Evolutionary conservation across 2,329 filamentous ascomycete species (phyloP).

Genomic region (Cercospora zeae-maydis): DNA sequence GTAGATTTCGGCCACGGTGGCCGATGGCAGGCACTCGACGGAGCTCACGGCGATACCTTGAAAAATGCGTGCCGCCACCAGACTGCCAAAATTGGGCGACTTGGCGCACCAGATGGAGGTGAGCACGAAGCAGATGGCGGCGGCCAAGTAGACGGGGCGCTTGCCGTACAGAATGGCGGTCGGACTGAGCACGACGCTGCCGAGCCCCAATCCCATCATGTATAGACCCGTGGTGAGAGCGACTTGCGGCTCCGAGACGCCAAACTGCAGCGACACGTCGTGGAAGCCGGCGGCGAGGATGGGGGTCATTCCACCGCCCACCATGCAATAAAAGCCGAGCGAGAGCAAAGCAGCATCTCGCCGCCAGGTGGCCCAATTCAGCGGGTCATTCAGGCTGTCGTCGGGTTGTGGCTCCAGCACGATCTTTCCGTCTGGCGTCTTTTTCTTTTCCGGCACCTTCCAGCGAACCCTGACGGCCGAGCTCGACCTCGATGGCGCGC

Average conservation of each 20-base stretch:
- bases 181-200: conserved; percentile 78
- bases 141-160: conserved; percentile 78
- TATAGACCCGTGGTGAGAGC: conserved; percentile 86
- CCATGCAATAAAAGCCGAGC: conserved; percentile 86
- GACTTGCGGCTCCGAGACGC: conserved; percentile 67
- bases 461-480: conserved; percentile 2
- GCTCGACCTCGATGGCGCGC: background rate
- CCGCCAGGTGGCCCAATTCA: conserved; percentile 85
- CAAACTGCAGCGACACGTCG: conserved; percentile 65
- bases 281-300: conserved; percentile 86
- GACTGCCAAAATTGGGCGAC: conserved; percentile 75
- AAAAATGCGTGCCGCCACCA: conserved; percentile 78
- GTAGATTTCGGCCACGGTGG: conserved; percentile 93
- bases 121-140: conserved; percentile 71
- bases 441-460: conserved; percentile 58
- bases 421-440: conserved; percentile 74
- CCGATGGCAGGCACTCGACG: conserved; percentile 87
- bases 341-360: conserved; percentile 76
- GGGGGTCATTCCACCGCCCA: conserved; percentile 89
- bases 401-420: conserved; percentile 91
- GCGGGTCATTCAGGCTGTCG: conserved; percentile 81
- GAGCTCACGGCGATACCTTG: conserved; percentile 85
- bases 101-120: conserved; percentile 80
- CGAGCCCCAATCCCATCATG: conserved; percentile 88
- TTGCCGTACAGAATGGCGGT: conserved; percentile 91